Base-by-base conservation (phyloP, 2,329 filamentous ascomycete species). In the Exophiala phaeomuriformis region DNA sequence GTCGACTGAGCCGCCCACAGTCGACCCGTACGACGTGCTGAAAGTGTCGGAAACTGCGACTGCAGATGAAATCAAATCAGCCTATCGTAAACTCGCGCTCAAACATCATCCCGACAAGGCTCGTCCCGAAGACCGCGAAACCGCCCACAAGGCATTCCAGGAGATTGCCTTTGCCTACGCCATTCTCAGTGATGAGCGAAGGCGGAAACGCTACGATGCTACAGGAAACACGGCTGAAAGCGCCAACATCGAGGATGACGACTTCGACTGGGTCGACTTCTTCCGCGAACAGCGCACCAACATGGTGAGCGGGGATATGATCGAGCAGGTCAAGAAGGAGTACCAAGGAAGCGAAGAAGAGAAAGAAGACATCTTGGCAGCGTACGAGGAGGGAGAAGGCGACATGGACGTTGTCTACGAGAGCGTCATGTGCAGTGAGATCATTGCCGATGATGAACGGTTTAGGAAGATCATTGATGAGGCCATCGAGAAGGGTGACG, bases 331-430 rank as follows among this genome's bases (percentile, higher is more conserved):
- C 64, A 81, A 86, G 55, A 73, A 77, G 31, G 77, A 85, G 60
- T 98, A 97, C 75, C 90, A 91, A 72, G 81, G 82, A 12, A 90
- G 88, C 0, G 86, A 88, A 2, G 89, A 97, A 69, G 93, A 98
- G 74, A 81, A 78, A 62, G 76, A 79, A 45, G 90, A 94, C 66
- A 63, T 98, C 1, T 74, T 98, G 3, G 73, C 77, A 8, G 86
- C 88, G 1, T 98, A 91, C 70, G 82, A 82, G 62, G 75, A 83
- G 60, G 74, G 72, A 64, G 76, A 88, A 65, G 93, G 93, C 33
- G 77, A 86, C 57, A 83, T 97, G 81, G 81, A 86, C 63, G 71
- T 71, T 12, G 72, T 98, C 1, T 97, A 94, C 69, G 81, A 90
- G 66, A 74, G 75, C 0, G 85, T 98, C 39, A 95, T 98, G 83